A percentile compares a stretch with the other conserved stretches of the same genome.
These are phyloP conservation scores for Neopestalotiopsis sp. DNA, from an alignment of 2,329 filamentous ascomycete species.

Conservation along the genomic window DNA sequence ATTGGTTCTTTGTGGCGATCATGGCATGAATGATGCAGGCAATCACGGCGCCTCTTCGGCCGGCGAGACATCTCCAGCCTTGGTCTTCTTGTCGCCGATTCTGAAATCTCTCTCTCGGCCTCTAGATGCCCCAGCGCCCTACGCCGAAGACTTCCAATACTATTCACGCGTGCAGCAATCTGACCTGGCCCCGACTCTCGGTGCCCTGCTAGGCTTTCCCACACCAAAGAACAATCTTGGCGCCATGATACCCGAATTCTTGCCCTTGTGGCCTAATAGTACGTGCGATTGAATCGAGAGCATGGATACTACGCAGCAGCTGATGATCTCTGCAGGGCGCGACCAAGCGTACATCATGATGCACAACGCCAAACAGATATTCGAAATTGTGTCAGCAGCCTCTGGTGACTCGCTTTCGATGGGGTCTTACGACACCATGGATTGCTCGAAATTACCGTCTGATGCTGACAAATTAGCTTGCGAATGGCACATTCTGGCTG, in stretches of 20 bases:
- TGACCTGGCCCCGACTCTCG: conserved; percentile 88
- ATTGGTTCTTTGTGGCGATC: conserved; percentile 87
- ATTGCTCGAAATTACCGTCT: conserved; percentile 42
- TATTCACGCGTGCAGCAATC: conserved; percentile 90
- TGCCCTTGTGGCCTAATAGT: conserved; percentile 77
- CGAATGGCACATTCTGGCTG: conserved; percentile 60
- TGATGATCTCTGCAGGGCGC: conserved; percentile 13
- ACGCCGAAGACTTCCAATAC: conserved; percentile 77
- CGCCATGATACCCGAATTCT: conserved; percentile 79
- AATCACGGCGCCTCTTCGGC: conserved; percentile 95
- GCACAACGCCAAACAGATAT: conserved; percentile 81
- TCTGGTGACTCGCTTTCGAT: conserved; percentile 60
- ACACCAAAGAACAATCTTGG: conserved; percentile 90
- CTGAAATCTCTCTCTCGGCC: conserved; percentile 60
- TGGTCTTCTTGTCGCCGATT: conserved; percentile 90
- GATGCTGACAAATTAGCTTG: conserved; percentile 68
- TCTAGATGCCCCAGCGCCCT: conserved; percentile 58
- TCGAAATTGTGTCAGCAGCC: conserved; percentile 75
- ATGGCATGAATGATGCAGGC: conserved; percentile 99
- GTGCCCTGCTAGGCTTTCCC: conserved; percentile 84
- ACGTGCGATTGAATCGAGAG: conserved; percentile 33
- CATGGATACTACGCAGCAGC: background rate
- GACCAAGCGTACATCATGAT: conserved; percentile 57
- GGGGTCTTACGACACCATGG: conserved; percentile 24
- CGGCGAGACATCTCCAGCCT: conserved; percentile 90